Conservation (phyloP, 2,329 filamentous ascomycete species). For the Talaromyces rugulosus region DNA sequence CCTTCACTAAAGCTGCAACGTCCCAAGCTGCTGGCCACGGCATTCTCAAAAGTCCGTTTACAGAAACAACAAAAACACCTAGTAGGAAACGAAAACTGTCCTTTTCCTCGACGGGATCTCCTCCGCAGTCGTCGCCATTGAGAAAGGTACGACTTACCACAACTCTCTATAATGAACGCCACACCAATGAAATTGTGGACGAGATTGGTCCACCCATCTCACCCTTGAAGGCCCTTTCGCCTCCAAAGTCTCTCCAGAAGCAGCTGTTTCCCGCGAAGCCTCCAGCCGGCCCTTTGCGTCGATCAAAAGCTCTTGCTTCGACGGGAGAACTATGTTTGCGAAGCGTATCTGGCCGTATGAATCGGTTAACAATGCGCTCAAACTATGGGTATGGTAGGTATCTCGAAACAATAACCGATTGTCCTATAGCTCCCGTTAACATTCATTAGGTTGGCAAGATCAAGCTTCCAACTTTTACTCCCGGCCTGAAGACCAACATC, state of each 20-base stretch:
- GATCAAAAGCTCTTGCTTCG: constrained; percentile 33
- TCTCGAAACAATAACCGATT: not conserved
- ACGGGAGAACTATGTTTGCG: constrained; percentile 38
- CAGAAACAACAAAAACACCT: constrained; percentile 33
- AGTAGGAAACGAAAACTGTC: constrained; percentile 45
- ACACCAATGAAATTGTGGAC: constrained; percentile 21
- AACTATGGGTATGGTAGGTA: constrained; percentile 35
- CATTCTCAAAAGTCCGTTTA: constrained; percentile 23
- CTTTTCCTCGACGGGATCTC: constrained; percentile 42
- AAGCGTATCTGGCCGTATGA: constrained; percentile 28
- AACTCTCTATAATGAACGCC: constrained; percentile 26
- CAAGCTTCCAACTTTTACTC: constrained; percentile 59
- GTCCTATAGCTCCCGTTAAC: not conserved
- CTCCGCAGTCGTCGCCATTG: constrained; percentile 48
- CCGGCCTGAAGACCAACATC: constrained; percentile 50
- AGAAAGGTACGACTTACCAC: constrained; percentile 36
- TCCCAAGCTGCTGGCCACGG: constrained; percentile 14
- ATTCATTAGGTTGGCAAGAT: constrained; percentile 49
- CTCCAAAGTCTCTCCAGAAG: constrained; percentile 10
- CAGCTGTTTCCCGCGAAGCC: constrained; percentile 10
- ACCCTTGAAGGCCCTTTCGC: constrained; percentile 1
- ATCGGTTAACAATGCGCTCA: constrained; percentile 30
- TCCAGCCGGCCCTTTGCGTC: constrained; percentile 29
- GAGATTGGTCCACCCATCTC: constrained; percentile 20
- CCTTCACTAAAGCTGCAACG: constrained; percentile 35